Evolutionary conservation across 2,329 filamentous ascomycete species (phyloP), one percentile per base, ranked within the genome.

Genomic region (Penicillium olsonii): DNA sequence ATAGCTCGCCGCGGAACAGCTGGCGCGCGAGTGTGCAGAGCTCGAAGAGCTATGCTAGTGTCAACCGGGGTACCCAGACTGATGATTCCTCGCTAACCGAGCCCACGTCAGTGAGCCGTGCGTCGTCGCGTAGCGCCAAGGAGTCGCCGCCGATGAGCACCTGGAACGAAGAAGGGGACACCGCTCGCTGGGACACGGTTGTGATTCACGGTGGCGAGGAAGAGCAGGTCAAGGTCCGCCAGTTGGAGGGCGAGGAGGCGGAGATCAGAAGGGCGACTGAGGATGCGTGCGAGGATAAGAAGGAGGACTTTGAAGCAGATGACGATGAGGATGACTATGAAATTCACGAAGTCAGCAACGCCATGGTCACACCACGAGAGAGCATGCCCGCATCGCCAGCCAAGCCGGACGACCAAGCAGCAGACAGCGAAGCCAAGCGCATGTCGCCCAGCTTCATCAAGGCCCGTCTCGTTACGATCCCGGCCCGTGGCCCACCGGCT

Each of bases 401-500:
- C 4, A 53, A 56, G 1, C 37, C 62, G 2, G 60, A 64, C 15
- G 63, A 68, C 14, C 75, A 79, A 17, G 78, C 83, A 53, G 79
- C 80, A 14, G 74, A 83, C 14, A 77, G 79, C 6, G 80, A 84
- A 44, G 80, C 83, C 34, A 77, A 82, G 37, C 75, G 84, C 40
- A 80, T 82, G 2, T 84, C 87, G 2, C 83, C 87, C 45, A 80
- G 84, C 47, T 84, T 91, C 48, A 87, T 84, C 33, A 87, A 88
- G 64, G 89, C 90, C 19, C 87, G 87, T 42, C 77, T 96, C 42
- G 89, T 96, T 22, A 91, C 84, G 38, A 95, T 96, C 50, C 84
- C 88, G 72, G 82, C 90, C 29, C 72, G 85, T 1, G 62, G 55
- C 15, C 83, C 90, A 1, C 91, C 92, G 1, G 84, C 88, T 8